Percentiles rank a stretch among this genome's conserved stretches.
These are phyloP conservation scores for Fusarium graminum DNA, from an alignment of 2,329 filamentous ascomycete species.

Conservation along the genomic window DNA sequence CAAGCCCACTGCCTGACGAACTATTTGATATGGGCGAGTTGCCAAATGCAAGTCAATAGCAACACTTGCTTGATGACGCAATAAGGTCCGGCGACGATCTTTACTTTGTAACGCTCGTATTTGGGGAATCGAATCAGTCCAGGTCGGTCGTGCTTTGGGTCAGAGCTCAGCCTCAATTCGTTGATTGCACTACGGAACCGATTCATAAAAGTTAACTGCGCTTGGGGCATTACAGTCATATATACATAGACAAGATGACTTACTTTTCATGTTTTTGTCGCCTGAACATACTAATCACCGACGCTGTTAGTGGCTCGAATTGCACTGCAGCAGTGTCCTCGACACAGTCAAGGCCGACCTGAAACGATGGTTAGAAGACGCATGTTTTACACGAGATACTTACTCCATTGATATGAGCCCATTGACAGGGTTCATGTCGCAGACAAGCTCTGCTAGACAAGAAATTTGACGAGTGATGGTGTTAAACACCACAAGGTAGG, in stretches of 20 bases:
- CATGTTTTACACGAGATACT: background rate
- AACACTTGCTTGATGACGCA: constrained; percentile 3
- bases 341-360: background rate
- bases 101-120: constrained; percentile 17
- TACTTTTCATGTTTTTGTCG: background rate
- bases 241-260: no score
- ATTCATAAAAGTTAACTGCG: background rate
- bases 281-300: background rate
- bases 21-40: background rate
- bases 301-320: background rate
- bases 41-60: background rate
- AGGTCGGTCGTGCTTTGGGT: constrained; percentile 17
- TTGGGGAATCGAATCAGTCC: constrained; percentile 15
- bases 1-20: constrained; percentile 1
- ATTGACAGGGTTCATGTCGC: background rate
- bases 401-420: background rate
- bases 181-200: constrained; percentile 4
- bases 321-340: background rate
- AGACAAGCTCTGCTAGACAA: background rate
- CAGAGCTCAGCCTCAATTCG: constrained; percentile 15
- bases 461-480: background rate
- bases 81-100: constrained; percentile 17
- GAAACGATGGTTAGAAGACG: background rate
- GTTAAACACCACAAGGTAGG: constrained; percentile 19
- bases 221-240: background rate